phyloP scores from a whole-genome alignment of 2,329 filamentous ascomycete species.

The Geosmithia morbida region DNA sequence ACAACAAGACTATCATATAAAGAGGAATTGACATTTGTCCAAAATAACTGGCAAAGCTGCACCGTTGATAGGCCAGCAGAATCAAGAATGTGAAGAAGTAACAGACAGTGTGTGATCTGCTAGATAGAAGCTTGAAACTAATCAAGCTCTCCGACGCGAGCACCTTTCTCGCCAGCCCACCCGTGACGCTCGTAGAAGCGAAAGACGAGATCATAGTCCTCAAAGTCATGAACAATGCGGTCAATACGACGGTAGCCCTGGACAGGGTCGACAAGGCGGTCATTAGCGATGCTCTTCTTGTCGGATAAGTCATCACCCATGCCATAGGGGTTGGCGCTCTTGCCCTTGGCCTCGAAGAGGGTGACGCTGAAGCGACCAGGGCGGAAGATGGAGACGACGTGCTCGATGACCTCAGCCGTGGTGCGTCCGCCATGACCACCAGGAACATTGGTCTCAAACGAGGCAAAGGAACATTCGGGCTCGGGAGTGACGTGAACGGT shows the following conservation, averaged over 20 bases:
- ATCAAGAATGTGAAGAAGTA: background rate
- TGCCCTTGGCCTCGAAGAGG: conserved; percentile 76
- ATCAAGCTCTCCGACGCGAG: conserved; percentile 37
- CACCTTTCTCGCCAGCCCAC: conserved; percentile 42
- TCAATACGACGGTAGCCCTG: conserved; percentile 81
- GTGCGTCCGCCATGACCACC: conserved; percentile 75
- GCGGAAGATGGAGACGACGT: conserved; percentile 91
- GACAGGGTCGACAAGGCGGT: conserved; percentile 58
- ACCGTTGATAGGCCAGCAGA: background rate
- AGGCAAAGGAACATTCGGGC: conserved; percentile 92
- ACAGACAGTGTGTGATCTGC: background rate
- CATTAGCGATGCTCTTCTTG: conserved; percentile 15
- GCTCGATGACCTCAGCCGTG: conserved; percentile 80
- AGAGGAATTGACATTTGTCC: background rate
- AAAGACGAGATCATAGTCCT: conserved; percentile 95
- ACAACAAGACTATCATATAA: background rate
- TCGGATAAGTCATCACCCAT: conserved; percentile 23
- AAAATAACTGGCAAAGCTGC: background rate
- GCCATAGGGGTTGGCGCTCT: conserved; percentile 24
- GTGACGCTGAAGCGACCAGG: conserved; percentile 97
- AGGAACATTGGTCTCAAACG: conserved; percentile 96
- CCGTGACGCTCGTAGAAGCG: conserved; percentile 89
- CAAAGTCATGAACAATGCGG: conserved; percentile 91
- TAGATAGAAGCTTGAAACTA: background rate
- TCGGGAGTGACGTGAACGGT: conserved; percentile 97